Base-by-base conservation (phyloP, 2,329 filamentous ascomycete species). In the Ophiostoma quercus region DNA sequence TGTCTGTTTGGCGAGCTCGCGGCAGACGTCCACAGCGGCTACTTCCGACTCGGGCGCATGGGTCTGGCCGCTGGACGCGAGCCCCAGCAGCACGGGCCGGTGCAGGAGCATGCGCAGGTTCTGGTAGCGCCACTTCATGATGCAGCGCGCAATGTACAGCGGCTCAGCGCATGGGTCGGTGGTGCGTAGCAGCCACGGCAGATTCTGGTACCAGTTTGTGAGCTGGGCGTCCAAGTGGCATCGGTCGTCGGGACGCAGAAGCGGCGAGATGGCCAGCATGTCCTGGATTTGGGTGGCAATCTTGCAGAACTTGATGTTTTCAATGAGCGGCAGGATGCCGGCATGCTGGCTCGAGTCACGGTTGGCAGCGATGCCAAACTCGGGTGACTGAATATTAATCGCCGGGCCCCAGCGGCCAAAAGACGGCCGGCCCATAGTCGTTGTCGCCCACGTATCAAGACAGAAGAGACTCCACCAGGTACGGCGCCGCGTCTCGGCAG, bases 81-180 rank as follows among this genome's bases (percentile, higher is more conserved):
- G 80, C 79, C 86, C 89, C 6, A 94, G 83, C 1, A 94, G 82
- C 0, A 90, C 87, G 0, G 91, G 90, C 2, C 91, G 84, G 77
- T 93, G 89, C 29, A 94, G 85, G 1, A 94, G 84, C 79, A 93
- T 90, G 66, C 90, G 88, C 66, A 92, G 84, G 74, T 92, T 92
- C 76, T 91, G 88, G 76, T 91, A 94, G 16, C 91, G 85, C 91
- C 91, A 94, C 77, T 91, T 90, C 88, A 93, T 92, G 74, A 93
- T 85, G 73, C 87, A 87, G 67, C 90, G 85, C 0, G 89, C 87
- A 67, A 90, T 89, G 73, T 87, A 87, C 22, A 93, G 84, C 1
- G 89, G 87, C 73, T 91, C 88, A 0, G 89, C 87, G 75, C 89
- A 91, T 11, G 88, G 86, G 70, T 92, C 88, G 12, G 81, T 85